Percentiles rank a stretch among this genome's conserved stretches.
phyloP scores from a whole-genome alignment of 257 asterid species.

The Coffea eugenioides region DNA sequence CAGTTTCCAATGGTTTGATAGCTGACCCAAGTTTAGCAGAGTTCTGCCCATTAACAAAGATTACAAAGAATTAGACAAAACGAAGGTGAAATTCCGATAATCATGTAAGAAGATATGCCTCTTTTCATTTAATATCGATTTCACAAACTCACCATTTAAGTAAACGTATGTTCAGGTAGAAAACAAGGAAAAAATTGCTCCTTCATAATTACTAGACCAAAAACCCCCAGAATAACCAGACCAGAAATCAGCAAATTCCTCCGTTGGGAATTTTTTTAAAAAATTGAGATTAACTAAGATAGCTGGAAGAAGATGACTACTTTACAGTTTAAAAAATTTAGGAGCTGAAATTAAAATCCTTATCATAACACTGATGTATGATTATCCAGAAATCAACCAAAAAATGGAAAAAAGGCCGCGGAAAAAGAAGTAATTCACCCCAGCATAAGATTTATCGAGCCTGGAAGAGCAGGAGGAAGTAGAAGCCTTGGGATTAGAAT shows the following conservation, averaged over 20 bases:
- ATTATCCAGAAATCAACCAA: not conserved
- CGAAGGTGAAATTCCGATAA: not conserved
- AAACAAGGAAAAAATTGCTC: not conserved
- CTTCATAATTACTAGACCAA: not conserved
- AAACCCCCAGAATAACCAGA: not conserved
- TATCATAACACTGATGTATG: not conserved
- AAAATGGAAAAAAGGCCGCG: not conserved
- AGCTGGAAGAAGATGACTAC: not conserved
- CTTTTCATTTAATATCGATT: not conserved
- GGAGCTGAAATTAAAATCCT: not conserved
- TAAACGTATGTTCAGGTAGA: not conserved
- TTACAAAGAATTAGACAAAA: not conserved
- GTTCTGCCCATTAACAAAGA: slow-evolving; percentile 35
- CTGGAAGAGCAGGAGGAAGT: slow-evolving; percentile 9
- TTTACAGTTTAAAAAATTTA: not conserved
- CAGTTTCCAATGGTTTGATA: slow-evolving; percentile 54
- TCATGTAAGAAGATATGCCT: not conserved
- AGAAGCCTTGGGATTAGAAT: not conserved
- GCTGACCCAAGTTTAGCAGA: slow-evolving; percentile 41
- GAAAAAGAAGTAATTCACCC: slow-evolving; percentile 36
- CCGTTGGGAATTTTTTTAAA: too few relatives aligned
- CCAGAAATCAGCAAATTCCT: not conserved
- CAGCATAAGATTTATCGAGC: slow-evolving; percentile 34
- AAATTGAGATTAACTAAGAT: not conserved
- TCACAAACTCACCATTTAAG: not conserved